phyloP scores from a whole-genome alignment of 1,284 basidiomycete genomes.

The Chondrostereum purpureum region DNA sequence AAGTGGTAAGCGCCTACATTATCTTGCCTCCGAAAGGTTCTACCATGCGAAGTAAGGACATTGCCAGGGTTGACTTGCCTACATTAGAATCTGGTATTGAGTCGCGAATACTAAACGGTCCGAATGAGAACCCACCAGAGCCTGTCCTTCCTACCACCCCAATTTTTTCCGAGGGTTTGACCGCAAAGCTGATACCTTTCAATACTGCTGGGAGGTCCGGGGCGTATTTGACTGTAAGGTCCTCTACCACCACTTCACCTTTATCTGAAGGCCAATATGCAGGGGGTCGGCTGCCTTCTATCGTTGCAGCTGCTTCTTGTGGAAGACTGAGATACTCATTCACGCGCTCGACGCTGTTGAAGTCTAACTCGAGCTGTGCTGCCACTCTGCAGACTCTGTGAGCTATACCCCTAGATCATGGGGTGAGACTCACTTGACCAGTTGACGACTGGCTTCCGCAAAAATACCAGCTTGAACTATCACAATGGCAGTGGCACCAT shows the following conservation, averaged over 20 bases:
- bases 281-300: conserved; percentile 50
- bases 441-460: conserved; percentile 59
- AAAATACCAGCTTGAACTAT: conserved; percentile 71
- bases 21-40: conserved; percentile 73
- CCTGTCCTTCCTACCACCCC: conserved; percentile 68
- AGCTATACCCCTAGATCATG: neutral
- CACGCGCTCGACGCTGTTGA: conserved; percentile 78
- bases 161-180: conserved; percentile 72
- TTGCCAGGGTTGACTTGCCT: conserved; percentile 71
- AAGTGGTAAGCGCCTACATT: conserved; percentile 32
- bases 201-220: conserved; percentile 70
- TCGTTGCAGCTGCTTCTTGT: conserved; percentile 71
- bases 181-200: conserved; percentile 60
- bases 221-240: conserved; percentile 70
- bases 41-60: conserved; percentile 74
- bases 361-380: conserved; percentile 66
- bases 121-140: conserved; percentile 35
- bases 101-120: neutral
- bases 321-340: conserved; percentile 75
- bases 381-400: conserved; percentile 35
- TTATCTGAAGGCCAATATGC: conserved; percentile 73
- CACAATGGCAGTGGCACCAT: conserved; percentile 75
- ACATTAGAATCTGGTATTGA: neutral
- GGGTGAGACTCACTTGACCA: conserved; percentile 44
- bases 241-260: conserved; percentile 50